Base-by-base conservation (phyloP, 768 basidiomycete species). In the Macrolepiota fuliginosa region DNA sequence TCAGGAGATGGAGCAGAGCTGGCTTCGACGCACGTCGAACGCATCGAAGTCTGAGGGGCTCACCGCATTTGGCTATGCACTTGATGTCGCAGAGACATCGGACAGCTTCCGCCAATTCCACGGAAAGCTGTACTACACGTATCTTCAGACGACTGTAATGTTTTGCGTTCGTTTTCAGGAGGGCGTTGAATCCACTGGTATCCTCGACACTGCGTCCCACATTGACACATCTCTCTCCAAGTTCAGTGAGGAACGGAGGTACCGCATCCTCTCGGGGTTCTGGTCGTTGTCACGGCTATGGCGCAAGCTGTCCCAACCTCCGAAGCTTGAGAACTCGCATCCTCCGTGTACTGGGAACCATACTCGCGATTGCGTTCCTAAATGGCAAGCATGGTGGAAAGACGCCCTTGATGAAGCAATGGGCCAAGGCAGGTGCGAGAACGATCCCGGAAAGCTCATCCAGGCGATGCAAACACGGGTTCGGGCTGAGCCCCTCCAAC, bases 281-380 rank as follows among this genome's bases (percentile, higher is more conserved):
- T 60, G 58, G 58, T 60, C 58, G 12, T 53, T 54, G 19, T 24
- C 52, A 3, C 42, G 32, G 29, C 27, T 54, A 9, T 37, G 58
- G 19, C 40, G 15, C 11, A 29, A 36, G 27, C 17, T 53, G 17
- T 42, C 17, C 2, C 25, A 4, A 47, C 39, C 52, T 0, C 58
- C 58, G 1, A 53, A 35, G 27, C n/a, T 60, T 7, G 17, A 19
- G 7, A 19, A 60, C 40, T 13, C 2, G 29, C 42, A 59, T 40
- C 42, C 39, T 12, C 15, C 51, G 7, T 60, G 58, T 24, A 4
- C 40, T 15, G 1, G 12, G 13, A 27, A 40, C 11, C 51, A 60
- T 19, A 24, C 47, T 35, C 4, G 4, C 2, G 35, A 4, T 13
- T 60, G 58, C 39, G 17, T 25, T 40, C 58, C 50, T 19, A 6